Conservation (phyloP, 192 early-diverging fungal genomes). For the Mortierella claussenii region DNA sequence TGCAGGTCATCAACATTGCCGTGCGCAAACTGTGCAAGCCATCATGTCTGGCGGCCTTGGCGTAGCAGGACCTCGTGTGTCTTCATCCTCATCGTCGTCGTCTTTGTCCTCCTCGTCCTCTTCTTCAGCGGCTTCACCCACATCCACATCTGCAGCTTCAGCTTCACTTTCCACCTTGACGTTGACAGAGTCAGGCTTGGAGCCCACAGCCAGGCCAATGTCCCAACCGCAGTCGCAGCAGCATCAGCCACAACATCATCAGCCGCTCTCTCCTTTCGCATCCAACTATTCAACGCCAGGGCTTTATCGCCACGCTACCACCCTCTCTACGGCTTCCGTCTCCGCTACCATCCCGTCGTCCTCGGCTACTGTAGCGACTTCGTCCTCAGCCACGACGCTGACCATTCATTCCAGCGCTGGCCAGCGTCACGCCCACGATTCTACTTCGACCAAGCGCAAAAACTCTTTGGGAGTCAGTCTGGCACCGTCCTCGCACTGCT, state of each 20-base stretch:
- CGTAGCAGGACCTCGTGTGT: neutral
- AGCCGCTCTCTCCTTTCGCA: neutral
- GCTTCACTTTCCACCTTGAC: constrained; percentile 42
- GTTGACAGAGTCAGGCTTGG: constrained; percentile 21
- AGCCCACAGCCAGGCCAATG: constrained; percentile 1
- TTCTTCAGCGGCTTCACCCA: constrained; percentile 9
- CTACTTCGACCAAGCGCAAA: constrained; percentile 34
- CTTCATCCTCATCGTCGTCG: constrained; percentile 14
- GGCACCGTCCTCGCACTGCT: constrained; percentile 19
- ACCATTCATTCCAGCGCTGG: constrained; percentile 9
- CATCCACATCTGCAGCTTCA: constrained; percentile 35
- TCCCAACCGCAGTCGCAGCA: constrained; percentile 16
- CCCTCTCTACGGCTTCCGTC: constrained; percentile 1
- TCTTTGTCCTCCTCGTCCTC: constrained; percentile 24
- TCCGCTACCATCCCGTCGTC: constrained; percentile 6
- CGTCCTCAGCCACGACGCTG: neutral
- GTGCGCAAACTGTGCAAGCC: constrained; percentile 44
- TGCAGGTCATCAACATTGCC: constrained; percentile 34
- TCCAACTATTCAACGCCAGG: constrained; percentile 7
- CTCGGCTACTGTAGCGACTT: constrained; percentile 9
- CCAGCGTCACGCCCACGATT: constrained; percentile 27
- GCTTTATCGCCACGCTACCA: constrained; percentile 20
- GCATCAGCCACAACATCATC: constrained; percentile 19
- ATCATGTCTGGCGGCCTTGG: constrained; percentile 30
- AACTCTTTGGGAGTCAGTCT: constrained; percentile 35